Base-by-base conservation (phyloP, 1,139 yeast species). In the Yamadazyma epiphylla region DNA sequence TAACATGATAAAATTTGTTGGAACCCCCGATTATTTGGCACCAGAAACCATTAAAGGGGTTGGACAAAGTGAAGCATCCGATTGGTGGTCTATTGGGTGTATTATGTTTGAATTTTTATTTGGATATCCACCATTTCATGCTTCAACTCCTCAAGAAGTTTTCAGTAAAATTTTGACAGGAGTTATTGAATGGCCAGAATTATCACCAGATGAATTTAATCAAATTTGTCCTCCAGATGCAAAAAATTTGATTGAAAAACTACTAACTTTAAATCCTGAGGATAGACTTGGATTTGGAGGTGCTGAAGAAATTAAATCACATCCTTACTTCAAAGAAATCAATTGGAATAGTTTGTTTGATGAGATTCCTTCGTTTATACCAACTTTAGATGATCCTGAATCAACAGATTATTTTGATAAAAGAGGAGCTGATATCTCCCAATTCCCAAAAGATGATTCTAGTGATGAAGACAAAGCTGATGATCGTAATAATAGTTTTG, bases 21-120 rank as follows among this genome's bases (percentile, higher is more conserved):
- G 99, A 0, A 94, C 99, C 0, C 98, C 99, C 0, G 99, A 94
- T 52, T 94, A 94, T 55, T 70, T 94, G 24, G 95, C 99, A 0
- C 99, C 99, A 0, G 99, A 94, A 51, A 89, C 96, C 0, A 87
- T 94, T 40, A 67, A 74, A 28, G 97, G 97, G 19, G 69, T 71
- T 5, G 86, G 87, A 0, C 96, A 91, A 53, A 87, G 81, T 40
- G 91, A 81, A 44, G 75, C 82, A 26, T 80, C 94, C 22, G 99
- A 94, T 63, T 94, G 98, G 98, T 94, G 98, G 98, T 86, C 97
- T 2, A 74, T 89, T 26, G 99, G 99, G 0, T 91, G 97, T 55
- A 88, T 94, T 12, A 60, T 89, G 38, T 94, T 91, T 64, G 99
- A 94, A 53, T 83, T 91, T 52, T 53, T 87, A 25, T 86, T 82